These are phyloP conservation scores for Dictyophora rubrovolvata DNA, from an alignment of 768 basidiomycete genomes.

Conservation along the genomic window DNA sequence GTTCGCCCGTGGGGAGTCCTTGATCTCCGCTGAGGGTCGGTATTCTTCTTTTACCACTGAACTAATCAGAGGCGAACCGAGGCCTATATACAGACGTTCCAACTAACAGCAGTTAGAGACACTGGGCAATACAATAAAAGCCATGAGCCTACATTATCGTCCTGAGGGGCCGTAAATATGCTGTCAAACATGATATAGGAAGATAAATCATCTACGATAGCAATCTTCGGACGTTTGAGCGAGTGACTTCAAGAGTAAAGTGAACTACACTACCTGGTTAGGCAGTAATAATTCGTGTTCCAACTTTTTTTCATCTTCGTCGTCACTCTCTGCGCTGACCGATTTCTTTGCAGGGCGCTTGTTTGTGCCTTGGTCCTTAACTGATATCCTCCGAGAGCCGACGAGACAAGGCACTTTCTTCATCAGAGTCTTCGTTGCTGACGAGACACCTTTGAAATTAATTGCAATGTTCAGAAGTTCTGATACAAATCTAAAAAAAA, in stretches of 20 bases:
- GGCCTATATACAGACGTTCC: constrained; percentile 59
- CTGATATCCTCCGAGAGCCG: constrained; percentile 49
- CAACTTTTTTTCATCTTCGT: constrained; percentile 68
- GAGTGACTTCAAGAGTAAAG: neutral
- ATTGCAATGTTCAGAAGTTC: constrained; percentile 84
- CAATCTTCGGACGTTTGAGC: constrained; percentile 31
- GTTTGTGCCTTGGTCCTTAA: constrained; percentile 17
- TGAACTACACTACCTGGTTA: constrained; percentile 20
- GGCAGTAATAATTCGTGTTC: constrained; percentile 64
- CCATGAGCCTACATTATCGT: constrained; percentile 59
- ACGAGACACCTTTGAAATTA: constrained; percentile 43
- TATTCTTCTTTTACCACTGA: constrained; percentile 71
- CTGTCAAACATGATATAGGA: constrained; percentile 68
- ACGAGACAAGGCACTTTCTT: constrained; percentile 62
- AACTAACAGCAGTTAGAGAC: neutral
- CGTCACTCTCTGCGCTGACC: constrained; percentile 30
- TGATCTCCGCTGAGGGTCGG: constrained; percentile 43
- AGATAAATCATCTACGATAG: constrained; percentile 82
- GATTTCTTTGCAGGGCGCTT: neutral
- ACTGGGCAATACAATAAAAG: neutral
- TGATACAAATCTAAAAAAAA: constrained; percentile 51
- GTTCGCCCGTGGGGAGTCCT: constrained; percentile 33
- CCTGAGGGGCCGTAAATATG: constrained; percentile 75
- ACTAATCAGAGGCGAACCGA: constrained; percentile 71
- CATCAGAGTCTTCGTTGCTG: constrained; percentile 51